Percentiles rank a stretch among this genome's conserved stretches.
phyloP scores from a whole-genome alignment of 768 basidiomycete genomes.

The Lentinus tigrinus region DNA sequence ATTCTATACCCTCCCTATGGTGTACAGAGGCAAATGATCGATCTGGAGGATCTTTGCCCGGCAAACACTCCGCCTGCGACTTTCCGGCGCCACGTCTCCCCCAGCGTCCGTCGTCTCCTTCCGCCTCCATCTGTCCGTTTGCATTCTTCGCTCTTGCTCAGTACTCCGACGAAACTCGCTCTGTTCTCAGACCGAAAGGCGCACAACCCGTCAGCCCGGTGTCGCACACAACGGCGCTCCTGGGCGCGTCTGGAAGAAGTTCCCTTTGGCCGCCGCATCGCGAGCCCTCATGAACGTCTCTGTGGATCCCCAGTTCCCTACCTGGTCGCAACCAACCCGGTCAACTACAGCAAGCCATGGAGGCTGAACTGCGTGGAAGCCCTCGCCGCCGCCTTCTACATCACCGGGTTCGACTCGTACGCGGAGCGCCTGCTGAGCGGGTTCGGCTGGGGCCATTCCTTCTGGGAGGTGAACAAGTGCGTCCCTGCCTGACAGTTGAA shows the following conservation, averaged over 20 bases:
- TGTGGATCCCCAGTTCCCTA: constrained; percentile 83
- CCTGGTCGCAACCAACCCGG: constrained; percentile 91
- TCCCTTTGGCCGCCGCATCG: constrained; percentile 91
- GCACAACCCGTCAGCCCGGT: constrained; percentile 71
- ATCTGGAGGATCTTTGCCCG: too few relatives aligned
- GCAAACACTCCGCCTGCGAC: too few relatives aligned
- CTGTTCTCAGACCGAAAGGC: constrained; percentile 70
- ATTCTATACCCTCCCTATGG: too few relatives aligned
- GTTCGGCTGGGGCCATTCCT: constrained; percentile 92
- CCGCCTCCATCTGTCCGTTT: too few relatives aligned
- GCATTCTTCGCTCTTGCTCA: background rate
- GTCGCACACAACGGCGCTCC: constrained; percentile 74
- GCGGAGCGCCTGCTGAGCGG: constrained; percentile 75
- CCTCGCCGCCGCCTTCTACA: constrained; percentile 91
- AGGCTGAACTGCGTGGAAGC: constrained; percentile 93
- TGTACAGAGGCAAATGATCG: too few relatives aligned
- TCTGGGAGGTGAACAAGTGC: constrained; percentile 82
- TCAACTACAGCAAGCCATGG: constrained; percentile 99
- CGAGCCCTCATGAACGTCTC: constrained; percentile 88
- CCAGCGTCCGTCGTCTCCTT: too few relatives aligned
- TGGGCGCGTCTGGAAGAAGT: constrained; percentile 97
- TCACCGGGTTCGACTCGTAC: constrained; percentile 81
- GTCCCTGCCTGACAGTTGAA: too few relatives aligned
- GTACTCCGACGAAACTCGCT: background rate
- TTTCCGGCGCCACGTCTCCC: too few relatives aligned